phyloP scores from a whole-genome alignment of 1,284 basidiomycete species.

The Cutaneotrichosporon curvatum region DNA sequence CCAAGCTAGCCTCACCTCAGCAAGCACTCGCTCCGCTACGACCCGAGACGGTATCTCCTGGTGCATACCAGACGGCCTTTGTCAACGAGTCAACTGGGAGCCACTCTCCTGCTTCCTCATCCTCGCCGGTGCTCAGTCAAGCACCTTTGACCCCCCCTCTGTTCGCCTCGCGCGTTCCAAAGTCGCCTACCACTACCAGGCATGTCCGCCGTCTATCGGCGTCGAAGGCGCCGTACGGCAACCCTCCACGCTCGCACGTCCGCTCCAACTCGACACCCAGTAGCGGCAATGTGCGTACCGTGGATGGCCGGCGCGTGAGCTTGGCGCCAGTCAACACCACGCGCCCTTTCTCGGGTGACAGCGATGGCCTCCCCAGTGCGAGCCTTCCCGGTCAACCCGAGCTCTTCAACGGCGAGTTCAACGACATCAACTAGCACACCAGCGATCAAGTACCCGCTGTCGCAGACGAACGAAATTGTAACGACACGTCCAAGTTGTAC shows the following conservation, averaged over 20 bases:
- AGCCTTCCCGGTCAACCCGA: conserved; percentile 9
- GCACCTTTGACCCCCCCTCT: no score
- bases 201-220: conserved; percentile 3
- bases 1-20: no score
- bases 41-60: conserved; percentile 19
- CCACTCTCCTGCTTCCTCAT: no score
- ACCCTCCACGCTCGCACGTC: neutral
- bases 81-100: neutral
- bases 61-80: conserved; percentile 14
- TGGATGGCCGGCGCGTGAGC: neutral
- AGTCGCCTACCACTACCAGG: neutral
- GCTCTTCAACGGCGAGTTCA: conserved; percentile 10
- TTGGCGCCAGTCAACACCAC: neutral
- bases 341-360: neutral
- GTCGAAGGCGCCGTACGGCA: conserved; percentile 2
- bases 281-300: neutral
- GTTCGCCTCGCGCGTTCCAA: neutral
- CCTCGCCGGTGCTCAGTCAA: no score
- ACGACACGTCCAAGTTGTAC: no score
- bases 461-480: no score
- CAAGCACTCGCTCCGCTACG: no score
- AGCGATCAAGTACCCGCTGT: no score
- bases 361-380: conserved; percentile 8
- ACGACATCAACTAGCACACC: no score
- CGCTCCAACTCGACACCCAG: neutral